Base-by-base conservation (phyloP, 2,329 filamentous ascomycete species). In the Fonsecaea erecta region DNA sequence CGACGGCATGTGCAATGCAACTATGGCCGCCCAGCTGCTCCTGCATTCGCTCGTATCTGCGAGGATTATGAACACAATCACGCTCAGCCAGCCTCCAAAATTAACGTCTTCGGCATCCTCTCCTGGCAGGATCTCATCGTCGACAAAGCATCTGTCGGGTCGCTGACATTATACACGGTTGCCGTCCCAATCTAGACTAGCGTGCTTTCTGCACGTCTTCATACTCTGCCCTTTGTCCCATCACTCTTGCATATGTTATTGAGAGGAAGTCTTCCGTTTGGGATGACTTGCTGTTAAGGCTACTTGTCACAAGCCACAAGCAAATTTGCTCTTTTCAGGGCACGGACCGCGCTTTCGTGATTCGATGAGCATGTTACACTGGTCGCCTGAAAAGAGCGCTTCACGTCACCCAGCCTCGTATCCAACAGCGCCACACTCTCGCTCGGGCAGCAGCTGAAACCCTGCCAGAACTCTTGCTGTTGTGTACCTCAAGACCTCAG, bases 401-500 rank as follows among this genome's bases (percentile, higher is more conserved):
- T 43, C 21, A n/a, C n/a, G n/a, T 30, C 30, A 30, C 57, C 57
- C 57, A 60, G 57, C 57, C 57, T 60, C 57, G 57, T 60, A 37
- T 52, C 32, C 43, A 52, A 40, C 57, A 21, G 57, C 57, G 57
- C 57, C 43, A 60, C 46, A 7, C 46, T 30, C n/a, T 46, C 24
- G 37, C 57, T 32, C 37, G 57, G 4, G 16, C 57, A 35, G n/a
- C 3, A 58, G 55, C 55, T 58, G 55, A 58, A 24, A 9, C 16
- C 48, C 55, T 34, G 26, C 26, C 9, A 7, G n/a, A 43, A 21
- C 54, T n/a, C 35, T 40, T 12, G 28, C 26, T 21, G 26, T 16
- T 26, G 57, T 52, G 57, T 52, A 60, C 28, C 57, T 34, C 28
- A 30, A 14, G 28, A 7, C n/a, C 8, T 24, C 16, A 14, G 3